Conservation (phyloP, 2,329 filamentous ascomycete species). For the Neofusicoccum parvum region DNA sequence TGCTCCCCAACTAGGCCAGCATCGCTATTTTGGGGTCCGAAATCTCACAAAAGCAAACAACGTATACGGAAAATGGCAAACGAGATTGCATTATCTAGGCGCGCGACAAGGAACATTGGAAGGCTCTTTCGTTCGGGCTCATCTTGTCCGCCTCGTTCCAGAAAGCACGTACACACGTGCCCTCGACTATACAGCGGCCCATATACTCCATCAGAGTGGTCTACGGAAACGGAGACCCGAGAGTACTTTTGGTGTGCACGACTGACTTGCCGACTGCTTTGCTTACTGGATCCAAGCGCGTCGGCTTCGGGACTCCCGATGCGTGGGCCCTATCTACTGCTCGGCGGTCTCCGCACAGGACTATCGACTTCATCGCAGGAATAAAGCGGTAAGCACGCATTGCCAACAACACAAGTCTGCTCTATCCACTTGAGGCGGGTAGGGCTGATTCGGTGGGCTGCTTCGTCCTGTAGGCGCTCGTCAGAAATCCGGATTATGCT, state of each 20-base stretch:
- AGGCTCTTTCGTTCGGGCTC: neutral
- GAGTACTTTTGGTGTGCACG: neutral
- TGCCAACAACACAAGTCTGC: neutral
- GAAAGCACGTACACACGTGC: neutral
- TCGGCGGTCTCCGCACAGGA: neutral
- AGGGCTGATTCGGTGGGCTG: neutral
- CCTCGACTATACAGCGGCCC: neutral
- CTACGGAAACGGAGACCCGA: neutral
- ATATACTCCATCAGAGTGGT: neutral
- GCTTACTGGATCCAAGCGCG: neutral
- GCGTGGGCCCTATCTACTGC: neutral
- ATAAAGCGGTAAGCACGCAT: neutral
- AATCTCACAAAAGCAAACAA: neutral
- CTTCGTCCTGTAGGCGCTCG: neutral
- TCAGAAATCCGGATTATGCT: slow-evolving; percentile 1
- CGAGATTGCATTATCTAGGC: neutral
- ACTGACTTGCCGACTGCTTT: neutral
- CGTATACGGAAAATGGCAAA: neutral
- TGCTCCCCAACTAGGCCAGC: neutral
- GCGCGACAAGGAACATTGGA: neutral
- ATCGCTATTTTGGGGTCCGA: neutral
- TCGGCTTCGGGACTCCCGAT: neutral
- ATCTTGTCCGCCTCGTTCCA: no score
- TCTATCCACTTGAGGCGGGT: neutral
- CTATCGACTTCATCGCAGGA: neutral